Evolutionary conservation across 805 yeast species (phyloP), one percentile per base, ranked within the genome.

Genomic region (Clavispora fructus): DNA sequence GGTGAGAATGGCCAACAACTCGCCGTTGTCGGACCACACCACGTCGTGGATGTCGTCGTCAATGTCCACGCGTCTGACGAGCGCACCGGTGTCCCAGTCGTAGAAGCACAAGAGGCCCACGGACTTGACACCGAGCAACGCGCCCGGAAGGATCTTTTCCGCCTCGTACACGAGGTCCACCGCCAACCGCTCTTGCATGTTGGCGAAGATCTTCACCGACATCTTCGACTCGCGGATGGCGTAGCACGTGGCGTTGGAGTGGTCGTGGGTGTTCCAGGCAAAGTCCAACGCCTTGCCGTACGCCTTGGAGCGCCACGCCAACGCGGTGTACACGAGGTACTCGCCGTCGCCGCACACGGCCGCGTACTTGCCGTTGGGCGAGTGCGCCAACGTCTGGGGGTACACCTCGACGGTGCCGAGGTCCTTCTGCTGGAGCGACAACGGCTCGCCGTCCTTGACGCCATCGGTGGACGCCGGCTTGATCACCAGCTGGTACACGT

Each of bases 271-370:
- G 50, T 95, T 90, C 99, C 99, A 94, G 38, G 82, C 95, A 64
- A 95, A 89, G 61, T 90, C 97, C 45, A 82, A 69, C 17, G 96
- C 97, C 47, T 80, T 77, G 52, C 98, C 98, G 66, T 87, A 94
- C 42, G 90, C 77, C 71, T 90, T 94, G 60, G 92, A 90, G 73
- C 99, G 82, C 99, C 99, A 94, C 1, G 98, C 98, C 59, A 94
- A 78, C 1, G 99, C 92, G 2, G 98, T 91, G 69, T 92, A 94
- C 45, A 94, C 85, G 57, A 92, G 88, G 65, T 89, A 92, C 68
- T 94, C 99, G 49, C 97, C 97, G 69, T 94, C 99, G 62, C 99
- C 99, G 40, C 92, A 85, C 42, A 94, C 97, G 26, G 98, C 86
- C 35, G 91, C 97, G 64, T 87, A 94, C 67, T 97, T 82, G 53